Evolutionary conservation across 2,329 filamentous ascomycete species (phyloP).

Genomic region (Trichoderma semiorbis): DNA sequence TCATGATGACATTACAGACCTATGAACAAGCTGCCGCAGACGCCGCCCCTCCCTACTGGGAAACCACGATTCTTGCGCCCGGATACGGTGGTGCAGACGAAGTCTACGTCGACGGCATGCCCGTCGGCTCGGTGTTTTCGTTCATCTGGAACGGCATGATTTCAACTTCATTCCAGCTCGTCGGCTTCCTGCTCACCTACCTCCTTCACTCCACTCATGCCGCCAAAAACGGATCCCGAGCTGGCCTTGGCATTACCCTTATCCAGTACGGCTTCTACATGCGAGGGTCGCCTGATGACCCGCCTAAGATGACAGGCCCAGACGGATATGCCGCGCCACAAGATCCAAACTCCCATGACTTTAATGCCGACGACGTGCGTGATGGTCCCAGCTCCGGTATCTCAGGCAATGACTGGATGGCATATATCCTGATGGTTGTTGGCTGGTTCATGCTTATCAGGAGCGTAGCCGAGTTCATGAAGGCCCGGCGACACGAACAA

Average conservation of each 20-base stretch:
- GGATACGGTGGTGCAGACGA: constrained; percentile 88
- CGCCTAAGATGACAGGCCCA: constrained; percentile 45
- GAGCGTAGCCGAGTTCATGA: constrained; percentile 85
- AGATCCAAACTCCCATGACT: constrained; percentile 87
- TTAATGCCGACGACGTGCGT: constrained; percentile 69
- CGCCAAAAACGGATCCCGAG: constrained; percentile 93
- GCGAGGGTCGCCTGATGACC: constrained; percentile 59
- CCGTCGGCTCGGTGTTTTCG: constrained; percentile 81
- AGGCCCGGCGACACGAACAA: constrained; percentile 85
- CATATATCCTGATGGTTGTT: constrained; percentile 91
- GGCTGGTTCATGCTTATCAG: constrained; percentile 98
- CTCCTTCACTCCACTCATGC: constrained; percentile 97
- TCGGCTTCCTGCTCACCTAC: constrained; percentile 96
- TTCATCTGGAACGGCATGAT: constrained; percentile 96
- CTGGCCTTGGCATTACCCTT: constrained; percentile 88
- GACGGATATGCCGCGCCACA: constrained; percentile 66
- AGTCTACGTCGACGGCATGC: constrained; percentile 94
- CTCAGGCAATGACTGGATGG: constrained; percentile 78
- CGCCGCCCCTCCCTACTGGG: constrained; percentile 96
- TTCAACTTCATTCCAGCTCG: constrained; percentile 93
- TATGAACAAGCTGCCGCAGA: constrained; percentile 98
- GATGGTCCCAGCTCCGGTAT: constrained; percentile 51
- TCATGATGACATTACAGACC: constrained; percentile 54
- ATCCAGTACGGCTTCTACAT: constrained; percentile 98
- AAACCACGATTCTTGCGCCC: constrained; percentile 94